phyloP scores from a whole-genome alignment of 2,329 filamentous ascomycete genomes.

The Fusarium tanahbumbuense region DNA sequence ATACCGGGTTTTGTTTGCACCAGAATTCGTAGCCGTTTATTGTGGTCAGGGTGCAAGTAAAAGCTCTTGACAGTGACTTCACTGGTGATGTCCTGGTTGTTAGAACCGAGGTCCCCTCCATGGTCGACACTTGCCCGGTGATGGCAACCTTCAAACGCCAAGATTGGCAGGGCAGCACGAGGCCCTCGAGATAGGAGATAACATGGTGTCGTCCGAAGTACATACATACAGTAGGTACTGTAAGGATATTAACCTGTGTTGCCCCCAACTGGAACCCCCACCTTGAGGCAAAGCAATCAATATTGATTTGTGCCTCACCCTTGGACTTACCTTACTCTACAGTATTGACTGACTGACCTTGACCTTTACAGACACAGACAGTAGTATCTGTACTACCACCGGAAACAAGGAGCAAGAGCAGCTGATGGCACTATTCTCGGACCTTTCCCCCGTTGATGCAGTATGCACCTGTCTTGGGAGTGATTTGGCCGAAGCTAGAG shows the following conservation, averaged over 20 bases:
- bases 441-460: constrained; percentile 2
- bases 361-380: too few species aligned
- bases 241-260: background rate
- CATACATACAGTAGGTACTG: too few species aligned
- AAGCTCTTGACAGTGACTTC: constrained; percentile 1
- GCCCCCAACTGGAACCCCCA: constrained; percentile 28
- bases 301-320: background rate
- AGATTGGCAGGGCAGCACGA: constrained; percentile 22
- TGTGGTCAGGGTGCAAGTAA: background rate
- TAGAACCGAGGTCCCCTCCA: background rate
- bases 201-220: constrained; percentile 21
- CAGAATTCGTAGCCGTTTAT: background rate
- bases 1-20: background rate
- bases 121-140: constrained; percentile 7
- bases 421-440: background rate
- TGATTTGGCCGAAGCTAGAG: constrained; percentile 30
- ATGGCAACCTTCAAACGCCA: constrained; percentile 18
- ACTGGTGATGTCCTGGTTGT: constrained; percentile 1
- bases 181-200: constrained; percentile 27
- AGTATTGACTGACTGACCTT: background rate
- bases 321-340: background rate
- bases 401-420: constrained; percentile 16
- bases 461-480: background rate
- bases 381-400: constrained; percentile 1
- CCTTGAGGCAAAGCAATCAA: constrained; percentile 30